Percentiles rank a stretch among this genome's conserved stretches.
phyloP scores from a whole-genome alignment of 306 rosid species.

The Citrullus amarus region DNA sequence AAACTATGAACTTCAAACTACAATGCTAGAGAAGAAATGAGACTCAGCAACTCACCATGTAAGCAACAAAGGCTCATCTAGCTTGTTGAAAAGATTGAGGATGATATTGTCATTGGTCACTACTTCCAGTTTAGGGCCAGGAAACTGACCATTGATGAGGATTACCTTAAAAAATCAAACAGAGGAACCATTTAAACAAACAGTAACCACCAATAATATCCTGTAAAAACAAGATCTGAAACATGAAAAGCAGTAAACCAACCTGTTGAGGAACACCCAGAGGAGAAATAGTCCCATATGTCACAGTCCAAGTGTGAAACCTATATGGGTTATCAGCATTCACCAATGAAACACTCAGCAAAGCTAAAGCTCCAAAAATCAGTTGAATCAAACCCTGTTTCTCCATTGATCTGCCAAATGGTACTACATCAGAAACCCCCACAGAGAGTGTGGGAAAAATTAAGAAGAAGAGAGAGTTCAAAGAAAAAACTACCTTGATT shows the following conservation, averaged over 20 bases:
- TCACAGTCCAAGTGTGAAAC: constrained; percentile 76
- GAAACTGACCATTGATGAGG: constrained; percentile 83
- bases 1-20: neutral
- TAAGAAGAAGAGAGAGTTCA: neutral
- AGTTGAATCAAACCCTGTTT: constrained; percentile 23
- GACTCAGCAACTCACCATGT: constrained; percentile 46
- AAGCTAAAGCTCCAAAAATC: constrained; percentile 31
- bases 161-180: constrained; percentile 51
- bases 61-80: constrained; percentile 72
- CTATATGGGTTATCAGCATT: constrained; percentile 69
- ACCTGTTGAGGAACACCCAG: constrained; percentile 86
- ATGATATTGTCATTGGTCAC: constrained; percentile 78
- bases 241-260: constrained; percentile 10
- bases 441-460: neutral
- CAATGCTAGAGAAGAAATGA: neutral
- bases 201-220: neutral
- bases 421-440: neutral
- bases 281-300: constrained; percentile 77
- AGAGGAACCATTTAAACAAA: constrained; percentile 16
- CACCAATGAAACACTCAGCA: constrained; percentile 34
- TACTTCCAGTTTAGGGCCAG: constrained; percentile 88
- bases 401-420: constrained; percentile 40
- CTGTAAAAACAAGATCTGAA: constrained; percentile 15
- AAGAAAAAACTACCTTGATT: neutral
- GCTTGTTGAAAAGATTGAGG: constrained; percentile 84